Conservation (phyloP, 1,139 yeast species). For the Nakaseomyces nivariensis region DNA sequence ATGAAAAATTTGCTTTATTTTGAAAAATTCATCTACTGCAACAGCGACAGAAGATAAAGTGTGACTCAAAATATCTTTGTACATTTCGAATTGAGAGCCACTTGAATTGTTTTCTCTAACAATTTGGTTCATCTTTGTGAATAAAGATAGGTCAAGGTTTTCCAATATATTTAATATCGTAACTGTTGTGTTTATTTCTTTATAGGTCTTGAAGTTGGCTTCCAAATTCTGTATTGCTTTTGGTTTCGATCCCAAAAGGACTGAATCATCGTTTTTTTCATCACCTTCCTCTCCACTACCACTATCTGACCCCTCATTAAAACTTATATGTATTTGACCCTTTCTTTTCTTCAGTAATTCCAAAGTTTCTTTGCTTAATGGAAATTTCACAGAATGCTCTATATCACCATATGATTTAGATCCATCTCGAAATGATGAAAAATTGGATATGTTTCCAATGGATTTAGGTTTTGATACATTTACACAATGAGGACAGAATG, state of each 20-base stretch:
- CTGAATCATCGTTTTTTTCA: background rate
- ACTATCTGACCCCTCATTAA: background rate
- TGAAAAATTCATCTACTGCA: slow-evolving; percentile 59
- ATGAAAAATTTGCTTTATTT: slow-evolving; percentile 62
- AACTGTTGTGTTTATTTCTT: slow-evolving; percentile 25
- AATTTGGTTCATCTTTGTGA: slow-evolving; percentile 19
- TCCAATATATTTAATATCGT: slow-evolving; percentile 23
- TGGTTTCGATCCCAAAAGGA: background rate
- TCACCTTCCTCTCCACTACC: background rate
- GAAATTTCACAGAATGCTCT: background rate
- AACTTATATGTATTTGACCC: slow-evolving; percentile 1
- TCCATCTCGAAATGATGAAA: background rate
- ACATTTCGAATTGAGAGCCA: background rate
- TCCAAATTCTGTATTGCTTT: slow-evolving; percentile 2
- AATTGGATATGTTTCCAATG: background rate
- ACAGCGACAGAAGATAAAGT: slow-evolving; percentile 15
- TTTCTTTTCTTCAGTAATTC: slow-evolving; percentile 5
- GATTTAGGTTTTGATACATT: background rate
- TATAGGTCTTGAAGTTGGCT: slow-evolving; percentile 17
- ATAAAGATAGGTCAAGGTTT: slow-evolving; percentile 25
- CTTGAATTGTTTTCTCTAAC: slow-evolving; percentile 6
- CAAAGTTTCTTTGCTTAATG: slow-evolving; percentile 7
- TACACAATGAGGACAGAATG: background rate
- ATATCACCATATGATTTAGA: slow-evolving; percentile 2
- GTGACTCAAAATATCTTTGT: slow-evolving; percentile 20